phyloP scores from a whole-genome alignment of 2,329 filamentous ascomycete species.

The Thielaviopsis punctulata region DNA sequence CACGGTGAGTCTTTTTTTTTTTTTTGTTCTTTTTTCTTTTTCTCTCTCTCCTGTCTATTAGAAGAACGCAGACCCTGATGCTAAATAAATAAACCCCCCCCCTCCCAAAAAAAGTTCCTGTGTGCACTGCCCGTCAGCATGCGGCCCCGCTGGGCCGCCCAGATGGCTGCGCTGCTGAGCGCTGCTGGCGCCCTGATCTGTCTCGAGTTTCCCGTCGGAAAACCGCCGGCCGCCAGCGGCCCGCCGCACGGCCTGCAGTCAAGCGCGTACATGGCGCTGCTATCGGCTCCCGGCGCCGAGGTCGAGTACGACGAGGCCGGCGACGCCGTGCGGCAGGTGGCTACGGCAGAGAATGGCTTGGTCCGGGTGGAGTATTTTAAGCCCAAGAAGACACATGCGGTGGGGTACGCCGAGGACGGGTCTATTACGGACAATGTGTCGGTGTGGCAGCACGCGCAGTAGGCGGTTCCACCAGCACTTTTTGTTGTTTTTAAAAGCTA shows the following conservation, averaged over 20 bases:
- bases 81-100: background rate
- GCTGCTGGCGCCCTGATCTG: slow-evolving; percentile 37
- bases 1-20: slow-evolving; percentile 27
- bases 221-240: slow-evolving; percentile 45
- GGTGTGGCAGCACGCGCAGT: slow-evolving; percentile 27
- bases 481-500: too few species aligned
- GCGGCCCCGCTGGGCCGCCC: slow-evolving; percentile 35
- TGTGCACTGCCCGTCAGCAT: slow-evolving; percentile 39
- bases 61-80: background rate
- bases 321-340: slow-evolving; percentile 9
- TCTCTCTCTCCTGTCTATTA: background rate
- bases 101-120: slow-evolving; percentile 38
- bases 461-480: background rate
- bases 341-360: background rate
- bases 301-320: slow-evolving; percentile 37
- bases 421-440: slow-evolving; percentile 34
- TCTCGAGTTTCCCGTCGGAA: slow-evolving; percentile 65
- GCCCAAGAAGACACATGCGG: slow-evolving; percentile 31
- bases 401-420: slow-evolving; percentile 28
- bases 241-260: slow-evolving; percentile 58
- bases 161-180: slow-evolving; percentile 32
- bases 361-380: slow-evolving; percentile 19
- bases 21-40: background rate
- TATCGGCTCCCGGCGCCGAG: slow-evolving; percentile 51
- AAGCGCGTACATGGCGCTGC: slow-evolving; percentile 53